These are phyloP conservation scores for Boletus rubropictus DNA, from an alignment of 768 basidiomycete species.

Conservation along the genomic window DNA sequence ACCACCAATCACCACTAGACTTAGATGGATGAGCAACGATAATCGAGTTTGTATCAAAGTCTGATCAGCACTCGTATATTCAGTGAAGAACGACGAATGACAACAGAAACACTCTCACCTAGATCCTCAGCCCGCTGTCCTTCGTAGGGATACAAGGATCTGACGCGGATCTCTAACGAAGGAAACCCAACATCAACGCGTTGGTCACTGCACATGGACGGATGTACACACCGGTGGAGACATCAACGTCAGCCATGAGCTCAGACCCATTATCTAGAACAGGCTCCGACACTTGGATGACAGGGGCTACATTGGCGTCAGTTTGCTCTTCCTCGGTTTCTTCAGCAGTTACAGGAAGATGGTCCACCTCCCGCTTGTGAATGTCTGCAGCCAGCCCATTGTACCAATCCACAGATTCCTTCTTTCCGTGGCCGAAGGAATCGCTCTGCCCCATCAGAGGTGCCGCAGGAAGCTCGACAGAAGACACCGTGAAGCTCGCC, in stretches of 20 bases:
- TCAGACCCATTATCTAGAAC: conserved; percentile 39
- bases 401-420: conserved; percentile 91
- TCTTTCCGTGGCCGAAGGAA: conserved; percentile 39
- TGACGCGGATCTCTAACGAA: conserved; percentile 68
- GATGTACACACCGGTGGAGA: conserved; percentile 44
- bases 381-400: conserved; percentile 65
- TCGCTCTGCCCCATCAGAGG: conserved; percentile 11
- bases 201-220: not conserved
- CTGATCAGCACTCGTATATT: conserved; percentile 32
- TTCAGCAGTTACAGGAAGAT: conserved; percentile 49
- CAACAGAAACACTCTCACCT: conserved; percentile 43
- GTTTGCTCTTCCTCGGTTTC: conserved; percentile 55
- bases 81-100: not conserved
- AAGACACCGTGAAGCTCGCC: conserved; percentile 11
- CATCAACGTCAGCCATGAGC: conserved; percentile 69
- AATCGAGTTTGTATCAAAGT: conserved; percentile 75
- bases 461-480: conserved; percentile 16
- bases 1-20: conserved; percentile 88
- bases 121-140: conserved; percentile 88
- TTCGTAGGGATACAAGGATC: conserved; percentile 79
- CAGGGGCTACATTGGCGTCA: conserved; percentile 36
- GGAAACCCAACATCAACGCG: conserved; percentile 1
- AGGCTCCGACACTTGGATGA: conserved; percentile 52
- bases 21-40: conserved; percentile 83
- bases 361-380: conserved; percentile 44